These are phyloP conservation scores for Phytophthora megakarya DNA, from an alignment of 352 stramenopile genomes.

Conservation along the genomic window DNA sequence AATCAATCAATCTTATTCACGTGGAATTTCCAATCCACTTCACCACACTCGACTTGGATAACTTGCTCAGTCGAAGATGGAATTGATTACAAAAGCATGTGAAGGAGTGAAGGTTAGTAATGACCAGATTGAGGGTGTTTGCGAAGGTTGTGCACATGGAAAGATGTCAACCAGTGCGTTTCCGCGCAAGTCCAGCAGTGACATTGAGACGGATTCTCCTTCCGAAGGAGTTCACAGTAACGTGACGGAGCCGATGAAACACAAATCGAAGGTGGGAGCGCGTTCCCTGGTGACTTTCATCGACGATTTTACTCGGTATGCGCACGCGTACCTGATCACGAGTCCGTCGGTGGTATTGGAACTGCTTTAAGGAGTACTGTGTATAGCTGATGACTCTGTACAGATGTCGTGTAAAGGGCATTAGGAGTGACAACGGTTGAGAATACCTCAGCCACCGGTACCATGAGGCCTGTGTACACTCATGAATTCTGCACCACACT, in stretches of 20 bases:
- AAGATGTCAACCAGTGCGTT: background rate
- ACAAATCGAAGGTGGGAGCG: conserved; percentile 9
- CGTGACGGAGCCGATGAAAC: conserved; percentile 14
- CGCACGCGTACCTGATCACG: conserved; percentile 8
- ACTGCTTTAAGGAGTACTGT: conserved; percentile 1
- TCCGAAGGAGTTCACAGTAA: conserved; percentile 26
- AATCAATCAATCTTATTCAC: no score
- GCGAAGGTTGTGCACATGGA: background rate
- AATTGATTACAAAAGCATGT: no score
- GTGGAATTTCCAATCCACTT: no score
- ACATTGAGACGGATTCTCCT: background rate
- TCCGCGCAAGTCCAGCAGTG: background rate
- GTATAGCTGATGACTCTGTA: background rate
- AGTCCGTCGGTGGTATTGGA: conserved; percentile 8
- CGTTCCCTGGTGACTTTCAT: conserved; percentile 30
- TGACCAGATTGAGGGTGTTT: no score
- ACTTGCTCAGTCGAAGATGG: no score
- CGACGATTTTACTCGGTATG: conserved; percentile 25
- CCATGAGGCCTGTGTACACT: background rate
- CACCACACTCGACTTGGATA: no score
- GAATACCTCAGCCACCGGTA: background rate
- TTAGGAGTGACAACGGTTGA: background rate
- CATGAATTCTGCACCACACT: background rate
- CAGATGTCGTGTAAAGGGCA: background rate
- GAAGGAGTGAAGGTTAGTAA: no score